A percentile compares a stretch with the other conserved stretches of the same genome.
These are phyloP conservation scores for Vigna angularis DNA, from an alignment of 306 rosid genomes.

Conservation along the genomic window DNA sequence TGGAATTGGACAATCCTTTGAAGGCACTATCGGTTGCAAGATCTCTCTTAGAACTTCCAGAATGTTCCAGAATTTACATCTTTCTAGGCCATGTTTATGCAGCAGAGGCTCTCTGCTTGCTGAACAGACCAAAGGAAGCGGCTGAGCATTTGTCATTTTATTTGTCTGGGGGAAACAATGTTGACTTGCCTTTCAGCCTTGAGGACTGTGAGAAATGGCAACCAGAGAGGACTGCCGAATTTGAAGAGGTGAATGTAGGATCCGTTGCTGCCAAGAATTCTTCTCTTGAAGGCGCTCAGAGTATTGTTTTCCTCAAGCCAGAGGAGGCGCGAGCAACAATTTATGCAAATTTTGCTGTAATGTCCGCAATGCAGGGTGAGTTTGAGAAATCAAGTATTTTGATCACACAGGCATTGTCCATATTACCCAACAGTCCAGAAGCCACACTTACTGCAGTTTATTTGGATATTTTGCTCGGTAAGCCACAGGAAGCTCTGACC, in stretches of 20 bases:
- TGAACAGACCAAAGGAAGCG: constrained; percentile 89
- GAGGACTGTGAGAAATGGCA: constrained; percentile 81
- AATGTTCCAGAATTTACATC: constrained; percentile 81
- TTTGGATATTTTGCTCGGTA: constrained; percentile 81
- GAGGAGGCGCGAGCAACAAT: constrained; percentile 86
- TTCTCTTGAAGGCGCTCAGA: constrained; percentile 53
- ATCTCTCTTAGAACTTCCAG: constrained; percentile 82
- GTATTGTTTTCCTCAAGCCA: constrained; percentile 75
- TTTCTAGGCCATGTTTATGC: constrained; percentile 88
- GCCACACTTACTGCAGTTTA: constrained; percentile 84
- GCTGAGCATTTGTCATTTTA: constrained; percentile 72
- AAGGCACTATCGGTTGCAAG: constrained; percentile 73
- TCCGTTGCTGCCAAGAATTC: constrained; percentile 57
- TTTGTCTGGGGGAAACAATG: constrained; percentile 67
- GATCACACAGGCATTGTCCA: constrained; percentile 72
- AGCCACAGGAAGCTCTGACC: constrained; percentile 79
- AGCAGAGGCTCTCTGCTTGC: constrained; percentile 95
- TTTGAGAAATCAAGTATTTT: constrained; percentile 69
- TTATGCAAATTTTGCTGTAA: constrained; percentile 80
- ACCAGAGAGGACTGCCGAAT: constrained; percentile 61
- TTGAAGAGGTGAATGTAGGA: constrained; percentile 78
- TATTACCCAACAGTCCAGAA: constrained; percentile 76
- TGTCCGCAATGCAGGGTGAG: constrained; percentile 85
- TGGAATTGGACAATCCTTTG: constrained; percentile 83
- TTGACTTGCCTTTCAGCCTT: constrained; percentile 78